Evolutionary conservation across 1,284 basidiomycete species (phyloP).

Genomic region (Puccinia coronata): DNA sequence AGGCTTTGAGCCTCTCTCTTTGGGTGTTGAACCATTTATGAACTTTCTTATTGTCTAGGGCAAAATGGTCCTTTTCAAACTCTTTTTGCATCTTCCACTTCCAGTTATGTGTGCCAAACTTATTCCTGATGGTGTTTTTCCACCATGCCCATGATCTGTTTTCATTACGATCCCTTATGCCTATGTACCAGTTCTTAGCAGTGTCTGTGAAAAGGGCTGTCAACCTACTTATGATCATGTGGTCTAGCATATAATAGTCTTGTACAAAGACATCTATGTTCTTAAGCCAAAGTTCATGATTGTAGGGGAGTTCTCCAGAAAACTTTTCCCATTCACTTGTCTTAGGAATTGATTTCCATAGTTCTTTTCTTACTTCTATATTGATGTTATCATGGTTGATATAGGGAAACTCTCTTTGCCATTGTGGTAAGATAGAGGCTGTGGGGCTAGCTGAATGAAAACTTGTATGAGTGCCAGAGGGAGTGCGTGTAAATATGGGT

Average conservation of each 20-base stretch:
- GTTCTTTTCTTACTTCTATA: not conserved
- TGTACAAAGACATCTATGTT: not conserved
- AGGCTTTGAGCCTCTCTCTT: not conserved
- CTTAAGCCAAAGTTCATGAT: not conserved
- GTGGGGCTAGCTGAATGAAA: too few species aligned
- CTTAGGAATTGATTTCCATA: not conserved
- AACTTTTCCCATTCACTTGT: not conserved
- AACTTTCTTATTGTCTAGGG: not conserved
- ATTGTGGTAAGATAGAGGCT: too few species aligned
- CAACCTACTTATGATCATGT: not conserved
- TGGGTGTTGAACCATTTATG: not conserved
- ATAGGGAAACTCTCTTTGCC: not conserved
- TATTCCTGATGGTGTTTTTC: not conserved
- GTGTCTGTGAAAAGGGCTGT: not conserved
- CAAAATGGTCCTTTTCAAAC: not conserved
- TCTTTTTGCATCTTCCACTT: not conserved
- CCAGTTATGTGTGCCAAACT: not conserved
- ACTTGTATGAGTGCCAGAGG: too few species aligned
- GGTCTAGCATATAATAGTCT: not conserved
- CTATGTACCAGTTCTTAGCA: not conserved
- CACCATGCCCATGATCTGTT: not conserved
- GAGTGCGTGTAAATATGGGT: too few species aligned
- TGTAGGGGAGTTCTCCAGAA: not conserved
- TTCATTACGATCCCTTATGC: not conserved
- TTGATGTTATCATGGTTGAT: not conserved